Evolutionary conservation across 2,329 filamentous ascomycete species (phyloP).

Genomic region (Colletotrichum godetiae): DNA sequence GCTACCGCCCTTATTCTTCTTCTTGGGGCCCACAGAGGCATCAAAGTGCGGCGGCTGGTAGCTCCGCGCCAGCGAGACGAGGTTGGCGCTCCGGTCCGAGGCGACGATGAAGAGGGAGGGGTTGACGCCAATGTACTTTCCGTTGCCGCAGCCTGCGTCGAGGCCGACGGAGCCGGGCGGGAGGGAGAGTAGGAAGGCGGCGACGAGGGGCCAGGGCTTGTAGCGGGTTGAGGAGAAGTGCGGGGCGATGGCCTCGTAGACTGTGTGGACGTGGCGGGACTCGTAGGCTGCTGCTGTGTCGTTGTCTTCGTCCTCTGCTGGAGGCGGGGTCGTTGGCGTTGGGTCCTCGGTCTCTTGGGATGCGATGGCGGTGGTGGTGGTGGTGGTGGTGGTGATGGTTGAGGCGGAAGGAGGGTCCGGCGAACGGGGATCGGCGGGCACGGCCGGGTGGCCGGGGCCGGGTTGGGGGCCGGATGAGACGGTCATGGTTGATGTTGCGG

Average conservation of each 20-base stretch:
- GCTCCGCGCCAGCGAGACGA: slow-evolving; percentile 61
- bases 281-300: slow-evolving; percentile 69
- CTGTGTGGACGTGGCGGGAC: slow-evolving; percentile 85
- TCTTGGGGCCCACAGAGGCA: neutral
- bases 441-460: slow-evolving; percentile 22
- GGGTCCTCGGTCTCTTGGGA: neutral
- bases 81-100: slow-evolving; percentile 79
- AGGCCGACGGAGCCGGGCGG: slow-evolving; percentile 81
- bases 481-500: slow-evolving; percentile 5
- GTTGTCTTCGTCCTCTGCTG: slow-evolving; percentile 49
- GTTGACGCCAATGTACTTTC: slow-evolving; percentile 91
- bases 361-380: neutral
- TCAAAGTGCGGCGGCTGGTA: slow-evolving; percentile 32
- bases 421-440: slow-evolving; percentile 18
- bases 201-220: slow-evolving; percentile 93
- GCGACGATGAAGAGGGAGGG: slow-evolving; percentile 81
- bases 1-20: slow-evolving; percentile 32
- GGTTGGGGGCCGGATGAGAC: slow-evolving; percentile 22
- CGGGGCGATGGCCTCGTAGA: slow-evolving; percentile 88
- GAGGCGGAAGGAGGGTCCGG: slow-evolving; percentile 6
- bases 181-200: slow-evolving; percentile 77
- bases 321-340: neutral
- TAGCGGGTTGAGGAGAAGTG: slow-evolving; percentile 86
- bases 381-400: neutral
- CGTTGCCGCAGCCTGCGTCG: slow-evolving; percentile 96